Evolutionary conservation across 228 moss, liverwort and hornwort genomes (phyloP), one percentile per base, ranked within the genome.

Genomic region (Sphagnum magellanicum): DNA sequence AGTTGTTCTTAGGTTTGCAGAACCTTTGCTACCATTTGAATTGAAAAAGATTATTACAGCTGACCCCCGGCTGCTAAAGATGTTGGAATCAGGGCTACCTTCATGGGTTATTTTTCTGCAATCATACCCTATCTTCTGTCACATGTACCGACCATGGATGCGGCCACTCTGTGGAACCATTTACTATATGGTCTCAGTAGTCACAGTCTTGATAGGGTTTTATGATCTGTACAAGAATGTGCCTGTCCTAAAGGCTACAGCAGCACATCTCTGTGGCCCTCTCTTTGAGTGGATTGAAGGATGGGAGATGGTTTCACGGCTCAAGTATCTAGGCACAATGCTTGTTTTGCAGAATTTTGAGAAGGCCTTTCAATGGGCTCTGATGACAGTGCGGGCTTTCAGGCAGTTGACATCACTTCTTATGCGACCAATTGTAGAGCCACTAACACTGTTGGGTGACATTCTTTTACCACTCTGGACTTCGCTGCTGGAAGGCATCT

Each of bases 111-210:
- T 94, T 58, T 91, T 94, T 62, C 67, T 94, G 79, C 94, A 94
- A 65, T 94, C 94, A 8, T 94, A 91, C 73, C 89, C 94, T 72
- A 86, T 94, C 77, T 86, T 94, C 53, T 88, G 87, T 72, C 85
- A 91, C 68, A 65, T 89, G n/a, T 91, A 94, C 80, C 88, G 89
- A 15, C 94, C 94, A 63, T 94, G 94, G 94, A 94, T 94, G 94
- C 87, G 91, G 62, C 91, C 94, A 63, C 74, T 91, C 10, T 89
- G 87, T 81, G 91, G 87, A 68, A 89, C 88, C 55, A 83, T 94
- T 63, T 94, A 94, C 72, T 94, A 89, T 67, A 70, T 94, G 59
- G 76, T 91, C 13, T 89, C 94, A 49, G 72, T 94, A 50, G 84
- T 89, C 53, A 91, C 91, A 6, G 94, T 94, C 48, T 71, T 94